Base-by-base conservation (phyloP, 148 eudicot genomes). In the Persicaria maculosa region DNA sequence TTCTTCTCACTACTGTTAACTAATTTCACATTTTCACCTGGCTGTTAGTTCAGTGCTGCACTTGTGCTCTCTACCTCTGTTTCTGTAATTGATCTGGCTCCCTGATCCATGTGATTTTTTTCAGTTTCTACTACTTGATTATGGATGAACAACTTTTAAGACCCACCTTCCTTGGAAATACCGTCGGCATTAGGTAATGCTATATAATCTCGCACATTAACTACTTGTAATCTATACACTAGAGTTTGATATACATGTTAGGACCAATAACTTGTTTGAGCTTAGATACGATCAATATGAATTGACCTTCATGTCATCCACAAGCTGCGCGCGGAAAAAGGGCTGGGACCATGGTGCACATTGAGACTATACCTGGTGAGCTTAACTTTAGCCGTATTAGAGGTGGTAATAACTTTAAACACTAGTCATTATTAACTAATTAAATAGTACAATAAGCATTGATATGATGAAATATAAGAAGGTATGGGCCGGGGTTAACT, bases 21-120 rank as follows among this genome's bases (percentile, higher is more conserved):
- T 46, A 36, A 65, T 36, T 65, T 65, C 46, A 65, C 70, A 45
- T 65, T 36, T 65, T 65, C 46, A 65, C 70, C 70, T 65, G 70
- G 70, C 70, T 65, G 9, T 12, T 48, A 48, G 52, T 48, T 48
- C 12, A 62, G 16, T 15, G 36, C 70, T 12, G 70, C 43, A 40
- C 70, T 1, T 53, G 4, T 53, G 57, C 57, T 53, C 17, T 1
- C 17, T 53, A 53, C 57, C 57, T 53, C 67, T 20, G 67, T 59
- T 59, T 22, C 67, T 59, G 70, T 1, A 40, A 20, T 65, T 65
- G n/a, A 36, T 64, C n/a, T 36, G 67, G 14, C 9, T 59, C 67
- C 25, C 69, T 40, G 69, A 64, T 64, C 12, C 69, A 31, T 36
- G 40, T 12, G 40, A 36, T 36, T 40, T 14, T 65, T 14, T 65